Base-by-base conservation (phyloP, 2,329 filamentous ascomycete genomes). In the Curvularia lunata region DNA sequence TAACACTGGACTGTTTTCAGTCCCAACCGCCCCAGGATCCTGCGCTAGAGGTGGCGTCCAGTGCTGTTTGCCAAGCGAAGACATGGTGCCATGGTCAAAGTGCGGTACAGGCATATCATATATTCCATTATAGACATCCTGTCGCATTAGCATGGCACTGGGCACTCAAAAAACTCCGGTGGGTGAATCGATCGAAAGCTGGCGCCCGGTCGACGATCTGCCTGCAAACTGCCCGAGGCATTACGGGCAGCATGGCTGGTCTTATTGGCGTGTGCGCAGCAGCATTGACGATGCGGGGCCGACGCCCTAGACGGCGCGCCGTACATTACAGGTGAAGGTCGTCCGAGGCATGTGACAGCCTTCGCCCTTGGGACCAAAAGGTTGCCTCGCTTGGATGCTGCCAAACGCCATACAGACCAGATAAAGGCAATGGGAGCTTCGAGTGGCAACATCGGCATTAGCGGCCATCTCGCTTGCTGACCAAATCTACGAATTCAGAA, bases 191-290 rank as follows among this genome's bases (percentile, higher is more conserved):
- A 72, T 68, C 70, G 58, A 49, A 63, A 57, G 57, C 67, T 66
- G 68, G 69, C 64, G 65, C 68, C 65, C n/a, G n/a, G 67, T 68
- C 49, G 65, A 68, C 58, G 73, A 75, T 76, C 72, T 65, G 61
- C 62, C 68, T 69, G 64, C 47, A 73, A 75, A 76, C 65, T 73
- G 68, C 67, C 73, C 72, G 73, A 74, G 52, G 50, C 63, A 65
- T 61, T 62, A 59, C 63, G 61, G 59, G 65, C 63, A 63, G 68
- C 61, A 68, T 72, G 68, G 67, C 62, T 56, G 32, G 57, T 58
- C 52, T 50, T 52, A 43, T 50, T 47, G 52, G 50, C 42, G 50
- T 52, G 54, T 58, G 64, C 58, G 46, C 28, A 30, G 28, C 45
- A 55, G 61, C 64, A 66, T 66, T 62, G 65, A 65, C 56, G 60